Evolutionary conservation across 129 eudicot species (phyloP).

Genomic region (Artemisia tridentata): DNA sequence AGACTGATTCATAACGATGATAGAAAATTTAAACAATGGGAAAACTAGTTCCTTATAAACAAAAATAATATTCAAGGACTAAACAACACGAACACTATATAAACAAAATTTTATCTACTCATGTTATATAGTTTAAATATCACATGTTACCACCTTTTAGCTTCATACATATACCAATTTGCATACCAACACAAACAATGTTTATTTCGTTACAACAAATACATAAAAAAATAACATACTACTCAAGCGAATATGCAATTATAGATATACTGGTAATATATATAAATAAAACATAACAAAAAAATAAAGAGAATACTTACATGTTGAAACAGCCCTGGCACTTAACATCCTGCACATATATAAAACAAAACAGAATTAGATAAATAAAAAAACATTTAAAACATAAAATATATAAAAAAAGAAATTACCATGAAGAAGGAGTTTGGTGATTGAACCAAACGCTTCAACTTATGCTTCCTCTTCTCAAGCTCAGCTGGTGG

Average conservation of each 20-base stretch:
- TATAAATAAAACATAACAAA: neutral
- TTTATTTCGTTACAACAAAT: too few species aligned
- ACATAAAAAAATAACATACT: neutral
- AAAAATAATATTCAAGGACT: too few species aligned
- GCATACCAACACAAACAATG: too few species aligned
- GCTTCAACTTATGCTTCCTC: slow-evolving; percentile 72
- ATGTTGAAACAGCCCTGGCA: slow-evolving; percentile 41
- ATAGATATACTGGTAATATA: neutral
- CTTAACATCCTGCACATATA: slow-evolving; percentile 30
- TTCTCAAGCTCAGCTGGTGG: slow-evolving; percentile 69
- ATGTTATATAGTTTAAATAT: too few species aligned
- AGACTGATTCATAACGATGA: too few species aligned
- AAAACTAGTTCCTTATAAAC: too few species aligned
- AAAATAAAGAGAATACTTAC: slow-evolving; percentile 10
- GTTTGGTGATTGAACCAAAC: slow-evolving; percentile 60
- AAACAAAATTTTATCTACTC: too few species aligned
- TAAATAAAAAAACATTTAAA: neutral
- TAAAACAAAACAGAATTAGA: neutral
- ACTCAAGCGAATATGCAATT: neutral
- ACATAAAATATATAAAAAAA: neutral
- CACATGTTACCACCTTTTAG: too few species aligned
- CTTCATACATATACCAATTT: too few species aligned
- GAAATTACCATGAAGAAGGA: slow-evolving; percentile 35
- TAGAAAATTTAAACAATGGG: too few species aligned
- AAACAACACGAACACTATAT: too few species aligned